Evolutionary conservation across 2,329 filamentous ascomycete genomes (phyloP), one percentile per base, ranked within the genome.

Genomic region (Bretziella fagacearum): DNA sequence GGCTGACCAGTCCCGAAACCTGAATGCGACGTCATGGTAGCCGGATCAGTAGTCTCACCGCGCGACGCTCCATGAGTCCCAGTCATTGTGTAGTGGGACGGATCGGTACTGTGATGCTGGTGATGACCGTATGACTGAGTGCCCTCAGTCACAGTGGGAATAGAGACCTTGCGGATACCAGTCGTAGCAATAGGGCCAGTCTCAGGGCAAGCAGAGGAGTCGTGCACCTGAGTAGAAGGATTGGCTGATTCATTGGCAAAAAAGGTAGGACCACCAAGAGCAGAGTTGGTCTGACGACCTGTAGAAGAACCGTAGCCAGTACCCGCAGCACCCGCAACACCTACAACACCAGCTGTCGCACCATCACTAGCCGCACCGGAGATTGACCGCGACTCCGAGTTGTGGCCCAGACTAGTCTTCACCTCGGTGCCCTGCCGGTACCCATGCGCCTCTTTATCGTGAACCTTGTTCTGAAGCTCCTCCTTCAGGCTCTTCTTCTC

Each of bases 391-490:
- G 26, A 41, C 18, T 10, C n/a, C 11, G 13, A 30, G 41, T 39
- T 44, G 18, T 15, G 33, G 13, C 17, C 15, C n/a, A 22, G 49
- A 15, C 26, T 40, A 30, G 49, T 41, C 44, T 33, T 51, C 27
- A 22, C 20, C 20, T 32, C 22, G 20, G 25, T 32, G 29, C 20
- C 33, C 10, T 35, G 25, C 26, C 27, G 33, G 33, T 42, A 29
- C 3, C 18, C 27, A 17, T 33, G 41, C 26, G 6, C 8, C 17
- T 51, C 49, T 35, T 47, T 51, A 4, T 48, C 49, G 15, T 47
- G 44, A 7, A 51, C 49, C 37, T 35, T 22, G 13, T 46, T 45
- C 27, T 47, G 45, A 15, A 51, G 44, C 45, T 51, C 45, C 29
- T 51, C 49, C 32, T 51, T 51, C 10, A 51, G 41, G 40, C 23